phyloP scores from a whole-genome alignment of 495 filamentous ascomycete species.

The Astrothelium subdiscretum region DNA sequence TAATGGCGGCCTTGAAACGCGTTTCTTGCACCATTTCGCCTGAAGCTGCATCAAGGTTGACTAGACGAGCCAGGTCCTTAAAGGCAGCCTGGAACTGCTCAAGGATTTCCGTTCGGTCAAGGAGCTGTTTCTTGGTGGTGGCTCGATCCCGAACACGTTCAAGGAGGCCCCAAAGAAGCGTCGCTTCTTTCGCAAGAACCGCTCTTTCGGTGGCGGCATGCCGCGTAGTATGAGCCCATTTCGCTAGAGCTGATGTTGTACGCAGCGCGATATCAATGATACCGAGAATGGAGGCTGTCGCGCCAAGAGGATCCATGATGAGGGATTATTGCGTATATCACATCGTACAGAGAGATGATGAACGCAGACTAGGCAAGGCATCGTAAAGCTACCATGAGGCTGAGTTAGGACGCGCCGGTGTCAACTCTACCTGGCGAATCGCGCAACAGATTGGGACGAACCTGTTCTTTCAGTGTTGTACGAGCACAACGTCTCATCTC shows the following conservation, averaged over 20 bases:
- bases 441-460: too few relatives aligned
- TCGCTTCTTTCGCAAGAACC: slow-evolving; percentile 4
- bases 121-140: background rate
- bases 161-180: background rate
- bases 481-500: too few relatives aligned
- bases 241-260: slow-evolving; percentile 6
- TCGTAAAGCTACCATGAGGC: too few relatives aligned
- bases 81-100: slow-evolving; percentile 8
- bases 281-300: too few relatives aligned
- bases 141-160: slow-evolving; percentile 4
- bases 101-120: background rate
- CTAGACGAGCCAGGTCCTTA: slow-evolving; percentile 2
- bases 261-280: slow-evolving; percentile 8
- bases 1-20: slow-evolving; percentile 3
- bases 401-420: too few relatives aligned
- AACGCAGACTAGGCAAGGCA: too few relatives aligned
- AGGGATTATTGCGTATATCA: too few relatives aligned
- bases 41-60: slow-evolving; percentile 2
- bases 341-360: too few relatives aligned
- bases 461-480: too few relatives aligned
- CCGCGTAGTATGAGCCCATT: background rate
- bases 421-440: too few relatives aligned
- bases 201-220: background rate
- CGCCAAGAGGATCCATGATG: too few relatives aligned
- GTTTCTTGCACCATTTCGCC: background rate